Conservation (phyloP, 768 basidiomycete genomes). For the Fibroporia radiculosa region DNA sequence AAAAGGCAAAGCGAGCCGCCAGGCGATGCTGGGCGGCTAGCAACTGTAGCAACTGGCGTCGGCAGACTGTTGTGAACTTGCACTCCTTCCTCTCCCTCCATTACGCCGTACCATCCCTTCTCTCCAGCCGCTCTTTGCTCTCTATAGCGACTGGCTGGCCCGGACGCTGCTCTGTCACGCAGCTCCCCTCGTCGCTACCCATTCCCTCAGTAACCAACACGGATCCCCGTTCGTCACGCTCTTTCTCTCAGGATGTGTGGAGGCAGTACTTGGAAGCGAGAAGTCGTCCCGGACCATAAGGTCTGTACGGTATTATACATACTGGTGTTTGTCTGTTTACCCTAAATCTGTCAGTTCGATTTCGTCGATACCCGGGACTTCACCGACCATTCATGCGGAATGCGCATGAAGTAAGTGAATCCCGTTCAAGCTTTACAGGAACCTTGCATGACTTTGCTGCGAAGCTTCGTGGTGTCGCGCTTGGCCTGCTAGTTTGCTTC, state of each 20-base stretch:
- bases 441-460: no score
- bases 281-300: constrained; percentile 97
- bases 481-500: no score
- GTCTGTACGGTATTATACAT: constrained; percentile 29
- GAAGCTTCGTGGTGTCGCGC: no score
- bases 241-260: constrained; percentile 45
- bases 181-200: constrained; percentile 18
- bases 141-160: constrained; percentile 17
- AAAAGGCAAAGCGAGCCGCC: constrained; percentile 3
- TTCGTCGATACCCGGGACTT: constrained; percentile 94
- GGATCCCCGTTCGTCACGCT: constrained; percentile 12
- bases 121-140: constrained; percentile 14
- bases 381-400: constrained; percentile 76
- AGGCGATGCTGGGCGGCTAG: constrained; percentile 2
- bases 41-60: constrained; percentile 4
- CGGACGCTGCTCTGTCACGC: constrained; percentile 15
- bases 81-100: constrained; percentile 2
- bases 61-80: no score
- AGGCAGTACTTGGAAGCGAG: constrained; percentile 91
- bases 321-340: neutral
- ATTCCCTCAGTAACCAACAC: constrained; percentile 9
- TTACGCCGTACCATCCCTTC: constrained; percentile 12
- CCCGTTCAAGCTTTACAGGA: no score
- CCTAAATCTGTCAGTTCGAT: constrained; percentile 65
- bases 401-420: constrained; percentile 68